Base-by-base conservation (phyloP, 768 basidiomycete genomes). In the Hemileccinum rubropunctum region DNA sequence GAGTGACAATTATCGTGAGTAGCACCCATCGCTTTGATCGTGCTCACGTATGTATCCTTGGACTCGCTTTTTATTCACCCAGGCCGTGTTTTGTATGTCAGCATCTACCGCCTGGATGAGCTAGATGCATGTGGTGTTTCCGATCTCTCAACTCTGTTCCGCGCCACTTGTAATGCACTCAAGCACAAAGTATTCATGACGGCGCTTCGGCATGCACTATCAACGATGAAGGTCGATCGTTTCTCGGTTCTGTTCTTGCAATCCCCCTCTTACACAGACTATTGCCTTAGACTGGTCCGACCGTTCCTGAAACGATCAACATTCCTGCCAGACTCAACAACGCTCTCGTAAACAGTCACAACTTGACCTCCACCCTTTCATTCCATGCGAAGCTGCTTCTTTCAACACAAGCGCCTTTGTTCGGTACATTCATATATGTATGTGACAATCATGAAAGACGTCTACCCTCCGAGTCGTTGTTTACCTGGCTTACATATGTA, bases 141-240 rank as follows among this genome's bases (percentile, higher is more conserved):
- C 33, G 66, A 71, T 15, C 36, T 82, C 12, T 56, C 65, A 1
- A 52, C 61, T 12, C 42, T 76, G 5, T 59, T 86, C 8, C 75
- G 81, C 23, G 67, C 73, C 12, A 76, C 76, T 55, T 74, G 72
- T 30, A 67, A 72, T 30, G 63, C 58, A 3, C 48, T 79, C 12
- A 70, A 75, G 45, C 68, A 68, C 38, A 84, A 79, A 45, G 57
- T 71, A 18, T 81, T 91, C 57, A 85, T 94, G 83, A 84, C 78
- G 2, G 77, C 81, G 0, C 66, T 95, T 44, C 71, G 95, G 45
- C 81, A 89, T 61, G 88, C 86, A 3, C 63, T 97, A 57, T 93
- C 87, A 1, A 94, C 85, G 2, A 80, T 83, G 72, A 92, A 89
- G 81, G 94, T 87, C 48, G n/a, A 8, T 30, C 28, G 76, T 60